Evolutionary conservation across 257 asterid genomes (phyloP), one percentile per base, ranked within the genome.

Genomic region (Agastache rugosa): DNA sequence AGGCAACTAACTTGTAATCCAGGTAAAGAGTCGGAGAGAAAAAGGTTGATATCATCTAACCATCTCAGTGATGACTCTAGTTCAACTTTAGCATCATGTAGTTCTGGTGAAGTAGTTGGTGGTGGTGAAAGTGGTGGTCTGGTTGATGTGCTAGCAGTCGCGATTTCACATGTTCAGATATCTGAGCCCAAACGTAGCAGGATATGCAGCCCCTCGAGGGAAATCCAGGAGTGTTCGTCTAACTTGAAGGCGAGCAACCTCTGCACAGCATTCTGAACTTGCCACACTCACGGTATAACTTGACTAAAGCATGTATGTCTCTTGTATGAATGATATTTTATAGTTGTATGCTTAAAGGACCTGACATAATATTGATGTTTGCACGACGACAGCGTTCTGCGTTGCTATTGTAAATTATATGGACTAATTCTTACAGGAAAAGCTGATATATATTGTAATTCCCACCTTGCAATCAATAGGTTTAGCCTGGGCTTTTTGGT

Each of bases 131-230:
- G n/a, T 61, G 65, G 75, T 55, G 90, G 82, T 35, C 79, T 91
- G 71, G 85, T 87, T 19, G 97, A 91, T 71, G 81, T 85, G 51
- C 82, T 91, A 51, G 86, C 97, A 0, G 89, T 63, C 58, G 97
- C 97, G 0, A 86, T 91, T 63, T 91, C 97, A 6, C 90, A 73
- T 11, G 88, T 89, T 45, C 81, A 81, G 11, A 91, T 91, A 83
- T 91, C 97, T 0, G 93, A 87, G 81, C 90, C 96, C 14, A 91
- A 91, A 72, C 80, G 97, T 64, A 91, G 96, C 85, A 85, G 91
- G 83, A 72, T 89, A 61, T 88, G 95, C 83, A 90, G 87, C 76
- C 86, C 90, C 2, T 84, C 85, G 16, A 75, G 86, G 75, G 73
- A 87, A 34, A 88, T 77, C 42, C 83, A 78, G 69, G 90, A 90